Percentiles rank a stretch among this genome's conserved stretches.
These are phyloP conservation scores for Dacryopinax primogenitus DNA, from an alignment of 768 basidiomycete genomes.

Conservation along the genomic window DNA sequence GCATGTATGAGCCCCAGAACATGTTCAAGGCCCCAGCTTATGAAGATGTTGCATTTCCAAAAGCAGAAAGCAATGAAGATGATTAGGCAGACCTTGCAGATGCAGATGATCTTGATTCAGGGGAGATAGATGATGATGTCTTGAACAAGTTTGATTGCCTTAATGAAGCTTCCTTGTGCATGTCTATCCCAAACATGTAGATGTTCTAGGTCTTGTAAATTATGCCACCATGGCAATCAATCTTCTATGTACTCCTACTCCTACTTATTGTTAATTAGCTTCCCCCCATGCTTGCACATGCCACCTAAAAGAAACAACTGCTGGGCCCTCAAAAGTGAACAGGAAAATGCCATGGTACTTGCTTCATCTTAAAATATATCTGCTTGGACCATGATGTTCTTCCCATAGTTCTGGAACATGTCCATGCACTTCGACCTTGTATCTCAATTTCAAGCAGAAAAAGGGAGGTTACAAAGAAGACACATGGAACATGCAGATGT, in stretches of 20 bases:
- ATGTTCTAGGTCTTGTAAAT: background rate
- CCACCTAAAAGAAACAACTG: no score
- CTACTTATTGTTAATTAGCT: no score
- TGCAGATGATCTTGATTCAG: background rate
- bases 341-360: no score
- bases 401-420: no score
- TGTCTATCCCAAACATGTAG: background rate
- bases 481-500: background rate
- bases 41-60: background rate
- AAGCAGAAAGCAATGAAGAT: background rate
- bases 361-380: no score
- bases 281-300: no score
- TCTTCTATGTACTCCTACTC: no score
- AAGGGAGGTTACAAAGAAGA: no score
- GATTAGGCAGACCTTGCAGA: background rate
- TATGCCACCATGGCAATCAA: background rate
- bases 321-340: no score
- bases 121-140: background rate
- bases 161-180: background rate
- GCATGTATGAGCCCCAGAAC: background rate
- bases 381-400: no score
- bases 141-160: background rate
- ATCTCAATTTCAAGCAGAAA: no score
- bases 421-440: no score
- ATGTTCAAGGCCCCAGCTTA: background rate